These are phyloP conservation scores for Ramalina peruviana DNA, from an alignment of 495 filamentous ascomycete genomes.

Conservation along the genomic window DNA sequence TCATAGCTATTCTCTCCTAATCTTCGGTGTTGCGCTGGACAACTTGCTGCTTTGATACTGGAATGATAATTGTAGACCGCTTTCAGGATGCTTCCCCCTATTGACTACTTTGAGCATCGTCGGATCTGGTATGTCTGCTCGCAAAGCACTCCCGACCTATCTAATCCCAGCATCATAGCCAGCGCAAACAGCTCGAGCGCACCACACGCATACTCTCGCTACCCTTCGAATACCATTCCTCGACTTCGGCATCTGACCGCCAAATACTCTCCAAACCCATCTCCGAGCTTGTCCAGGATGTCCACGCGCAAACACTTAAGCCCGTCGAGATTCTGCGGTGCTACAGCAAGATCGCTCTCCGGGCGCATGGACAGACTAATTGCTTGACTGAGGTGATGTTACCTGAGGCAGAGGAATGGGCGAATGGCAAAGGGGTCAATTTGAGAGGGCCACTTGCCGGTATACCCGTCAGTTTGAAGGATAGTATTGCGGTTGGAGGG, in stretches of 20 bases:
- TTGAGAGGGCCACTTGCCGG: conserved; percentile 75
- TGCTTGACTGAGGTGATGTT: conserved; percentile 86
- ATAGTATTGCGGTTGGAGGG: conserved; percentile 70
- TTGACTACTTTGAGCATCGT: conserved; percentile 45
- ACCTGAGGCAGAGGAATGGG: conserved; percentile 66
- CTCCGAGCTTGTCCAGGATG: conserved; percentile 58
- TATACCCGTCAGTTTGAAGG: conserved; percentile 80
- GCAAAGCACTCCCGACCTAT: not conserved
- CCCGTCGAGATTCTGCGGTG: conserved; percentile 66
- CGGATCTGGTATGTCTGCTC: conserved; percentile 32
- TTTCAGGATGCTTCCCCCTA: conserved; percentile 36
- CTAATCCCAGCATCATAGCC: conserved; percentile 32
- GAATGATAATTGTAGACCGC: too few species aligned
- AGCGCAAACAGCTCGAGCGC: conserved; percentile 67
- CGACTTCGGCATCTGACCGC: conserved; percentile 46
- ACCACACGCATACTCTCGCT: conserved; percentile 52
- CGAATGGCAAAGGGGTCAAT: conserved; percentile 47
- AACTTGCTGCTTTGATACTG: too few species aligned
- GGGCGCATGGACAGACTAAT: conserved; percentile 78
- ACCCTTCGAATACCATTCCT: conserved; percentile 45
- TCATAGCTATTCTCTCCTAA: too few species aligned
- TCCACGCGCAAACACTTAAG: conserved; percentile 50
- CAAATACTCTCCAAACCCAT: conserved; percentile 61
- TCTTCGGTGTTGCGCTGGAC: too few species aligned
- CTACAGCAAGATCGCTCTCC: conserved; percentile 82